Conservation (phyloP, 1,139 yeast genomes). For the Kluyveromyces sp. region DNA sequence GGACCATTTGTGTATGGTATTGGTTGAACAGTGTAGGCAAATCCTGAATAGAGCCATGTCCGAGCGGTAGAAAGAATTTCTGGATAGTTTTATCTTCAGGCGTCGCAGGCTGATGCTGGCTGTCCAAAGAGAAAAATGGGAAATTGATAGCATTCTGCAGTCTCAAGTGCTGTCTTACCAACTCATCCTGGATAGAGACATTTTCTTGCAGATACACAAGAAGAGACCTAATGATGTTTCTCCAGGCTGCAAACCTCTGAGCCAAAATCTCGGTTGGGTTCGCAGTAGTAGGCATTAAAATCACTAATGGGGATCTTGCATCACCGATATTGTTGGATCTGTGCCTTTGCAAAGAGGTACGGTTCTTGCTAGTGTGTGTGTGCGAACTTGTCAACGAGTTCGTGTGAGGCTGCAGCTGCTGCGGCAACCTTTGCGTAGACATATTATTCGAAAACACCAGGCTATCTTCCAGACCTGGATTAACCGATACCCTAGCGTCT, state of each 20-base stretch:
- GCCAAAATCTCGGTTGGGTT: conserved; percentile 86
- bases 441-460: conserved; percentile 1
- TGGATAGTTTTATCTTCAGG: conserved; percentile 25
- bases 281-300: conserved; percentile 46
- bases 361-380: conserved; percentile 12
- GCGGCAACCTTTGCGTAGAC: background rate
- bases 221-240: conserved; percentile 67
- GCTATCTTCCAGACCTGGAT: conserved; percentile 3
- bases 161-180: conserved; percentile 73
- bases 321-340: conserved; percentile 21
- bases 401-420: conserved; percentile 11
- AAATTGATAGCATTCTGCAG: conserved; percentile 71
- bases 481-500: background rate
- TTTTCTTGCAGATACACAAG: conserved; percentile 71
- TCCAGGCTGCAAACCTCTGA: conserved; percentile 78
- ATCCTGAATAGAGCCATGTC: conserved; percentile 78
- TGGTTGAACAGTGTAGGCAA: conserved; percentile 67
- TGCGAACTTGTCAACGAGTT: conserved; percentile 18
- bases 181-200: conserved; percentile 80
- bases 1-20: conserved; percentile 68
- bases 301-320: conserved; percentile 39
- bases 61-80: conserved; percentile 49
- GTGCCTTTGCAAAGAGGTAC: conserved; percentile 14
- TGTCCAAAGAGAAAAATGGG: conserved; percentile 37
- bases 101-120: conserved; percentile 21